Percentiles rank a stretch among this genome's conserved stretches.
These are phyloP conservation scores for Gossypium arboreum DNA, from an alignment of 345 rosid species.

Conservation along the genomic window DNA sequence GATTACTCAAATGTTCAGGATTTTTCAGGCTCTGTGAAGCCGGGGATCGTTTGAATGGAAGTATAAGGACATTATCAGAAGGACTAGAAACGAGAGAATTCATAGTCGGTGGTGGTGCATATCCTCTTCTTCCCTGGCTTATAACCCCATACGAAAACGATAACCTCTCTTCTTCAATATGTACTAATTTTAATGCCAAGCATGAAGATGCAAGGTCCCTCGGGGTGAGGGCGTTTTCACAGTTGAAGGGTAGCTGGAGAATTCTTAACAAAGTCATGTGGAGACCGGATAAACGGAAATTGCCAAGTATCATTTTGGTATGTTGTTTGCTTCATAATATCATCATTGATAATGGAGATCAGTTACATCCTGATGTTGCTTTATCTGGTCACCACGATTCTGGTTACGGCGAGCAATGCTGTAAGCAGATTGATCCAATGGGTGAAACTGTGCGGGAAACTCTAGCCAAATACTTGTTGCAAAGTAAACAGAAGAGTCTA, in stretches of 20 bases:
- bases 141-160: slow-evolving; percentile 58
- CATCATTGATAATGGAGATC: slow-evolving; percentile 69
- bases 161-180: slow-evolving; percentile 28
- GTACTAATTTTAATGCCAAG: slow-evolving; percentile 41
- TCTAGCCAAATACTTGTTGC: slow-evolving; percentile 49
- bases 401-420: slow-evolving; percentile 58
- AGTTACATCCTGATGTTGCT: slow-evolving; percentile 61
- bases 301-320: slow-evolving; percentile 83
- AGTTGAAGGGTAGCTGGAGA: slow-evolving; percentile 88
- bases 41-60: slow-evolving; percentile 59
- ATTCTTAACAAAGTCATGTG: slow-evolving; percentile 92
- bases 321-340: slow-evolving; percentile 40
- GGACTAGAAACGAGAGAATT: slow-evolving; percentile 57
- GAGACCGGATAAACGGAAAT: slow-evolving; percentile 91
- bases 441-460: slow-evolving; percentile 52
- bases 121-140: slow-evolving; percentile 45
- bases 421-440: slow-evolving; percentile 56
- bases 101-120: slow-evolving; percentile 69
- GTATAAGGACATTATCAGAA: slow-evolving; percentile 30
- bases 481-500: slow-evolving; percentile 15
- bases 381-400: slow-evolving; percentile 64
- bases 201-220: slow-evolving; percentile 63
- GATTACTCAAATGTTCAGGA: slow-evolving; percentile 69
- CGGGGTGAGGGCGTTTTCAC: slow-evolving; percentile 66
- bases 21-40: slow-evolving; percentile 68